A percentile compares a stretch with the other conserved stretches of the same genome.
These are phyloP conservation scores for Plasmopara viticola DNA, from an alignment of 352 stramenopile genomes.

Conservation along the genomic window DNA sequence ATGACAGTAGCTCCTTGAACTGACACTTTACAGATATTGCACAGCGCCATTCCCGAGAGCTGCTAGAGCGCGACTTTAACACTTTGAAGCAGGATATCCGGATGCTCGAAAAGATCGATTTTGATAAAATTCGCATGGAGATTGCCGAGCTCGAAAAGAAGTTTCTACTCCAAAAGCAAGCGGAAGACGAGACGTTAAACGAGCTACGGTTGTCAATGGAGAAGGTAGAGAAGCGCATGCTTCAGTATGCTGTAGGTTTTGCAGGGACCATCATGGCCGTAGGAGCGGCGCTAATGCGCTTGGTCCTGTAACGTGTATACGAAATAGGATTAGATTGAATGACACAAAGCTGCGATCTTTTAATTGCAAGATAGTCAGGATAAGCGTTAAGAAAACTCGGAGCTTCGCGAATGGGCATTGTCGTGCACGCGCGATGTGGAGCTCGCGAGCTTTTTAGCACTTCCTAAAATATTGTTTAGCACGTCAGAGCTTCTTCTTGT, in stretches of 20 bases:
- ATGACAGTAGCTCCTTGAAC: neutral
- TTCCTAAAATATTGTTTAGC: slow-evolving; percentile 61
- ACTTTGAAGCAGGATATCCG: slow-evolving; percentile 87
- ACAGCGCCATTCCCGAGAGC: slow-evolving; percentile 83
- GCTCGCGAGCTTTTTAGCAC: slow-evolving; percentile 50
- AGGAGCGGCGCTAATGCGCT: slow-evolving; percentile 60
- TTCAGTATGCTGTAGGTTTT: slow-evolving; percentile 85
- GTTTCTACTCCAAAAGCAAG: slow-evolving; percentile 86
- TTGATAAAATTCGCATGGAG: slow-evolving; percentile 85
- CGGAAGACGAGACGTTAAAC: slow-evolving; percentile 82
- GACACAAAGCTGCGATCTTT: neutral
- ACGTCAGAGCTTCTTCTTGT: slow-evolving; percentile 27
- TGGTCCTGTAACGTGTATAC: slow-evolving; percentile 54
- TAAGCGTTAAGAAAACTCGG: slow-evolving; percentile 32
- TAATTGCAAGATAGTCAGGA: neutral
- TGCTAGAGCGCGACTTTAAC: slow-evolving; percentile 86
- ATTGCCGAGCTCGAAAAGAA: slow-evolving; percentile 86
- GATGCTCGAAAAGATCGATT: slow-evolving; percentile 88
- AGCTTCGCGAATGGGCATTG: slow-evolving; percentile 34
- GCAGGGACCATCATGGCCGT: slow-evolving; percentile 84
- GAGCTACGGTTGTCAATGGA: slow-evolving; percentile 84
- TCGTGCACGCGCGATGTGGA: slow-evolving; percentile 61
- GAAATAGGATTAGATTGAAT: neutral
- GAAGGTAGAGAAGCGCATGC: slow-evolving; percentile 85
- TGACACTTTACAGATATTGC: slow-evolving; percentile 53